Base-by-base conservation (phyloP, 805 yeast genomes). In the Metschnikowia vanudenii region DNA sequence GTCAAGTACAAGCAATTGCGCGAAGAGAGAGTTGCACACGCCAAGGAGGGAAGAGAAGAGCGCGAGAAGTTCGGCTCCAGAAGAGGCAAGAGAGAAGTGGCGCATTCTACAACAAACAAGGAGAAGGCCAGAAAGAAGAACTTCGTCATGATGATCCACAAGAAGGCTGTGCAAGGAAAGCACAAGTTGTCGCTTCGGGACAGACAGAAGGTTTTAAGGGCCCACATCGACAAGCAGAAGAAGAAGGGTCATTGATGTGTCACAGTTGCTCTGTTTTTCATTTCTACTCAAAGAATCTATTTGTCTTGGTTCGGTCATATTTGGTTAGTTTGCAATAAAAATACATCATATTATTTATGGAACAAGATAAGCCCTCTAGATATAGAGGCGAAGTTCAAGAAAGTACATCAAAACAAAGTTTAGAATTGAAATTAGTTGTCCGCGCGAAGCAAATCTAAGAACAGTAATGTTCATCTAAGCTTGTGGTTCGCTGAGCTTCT, bases 101-200 rank as follows among this genome's bases (percentile, higher is more conserved):
- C 79, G 14, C 97, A 85, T 63, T 88, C 96, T 24, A 91, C 98
- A 10, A 94, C 99, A 2, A 94, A 94, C 67, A 82, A 82, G 69
- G 97, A 95, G 70, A 94, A 94, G 80, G 95, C 90, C 19, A 80
- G 98, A 68, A 89, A 89, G 89, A 94, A 94, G 96, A 94, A 94
- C 71, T 94, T 90, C 63, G 92, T 94, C 64, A 94, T 94, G 99
- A 88, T 88, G 92, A 88, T 94, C 57, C 99, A 94, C 69, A 94
- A 92, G 73, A 82, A 82, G 60, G 83, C 88, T 41, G 98, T 94
- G 33, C 96, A 88, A 68, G 98, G 98, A 53, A 94, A 94, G 68
- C 91, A 85, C 53, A 87, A 84, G 71, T 75, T 85, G 78, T 88
- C 97, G 47, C 74, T 94, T 58, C 78, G 96, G 59, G 98, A 94